A percentile compares a stretch with the other conserved stretches of the same genome.
phyloP scores from a whole-genome alignment of 352 stramenopile species.

The Plasmopara muralis region DNA sequence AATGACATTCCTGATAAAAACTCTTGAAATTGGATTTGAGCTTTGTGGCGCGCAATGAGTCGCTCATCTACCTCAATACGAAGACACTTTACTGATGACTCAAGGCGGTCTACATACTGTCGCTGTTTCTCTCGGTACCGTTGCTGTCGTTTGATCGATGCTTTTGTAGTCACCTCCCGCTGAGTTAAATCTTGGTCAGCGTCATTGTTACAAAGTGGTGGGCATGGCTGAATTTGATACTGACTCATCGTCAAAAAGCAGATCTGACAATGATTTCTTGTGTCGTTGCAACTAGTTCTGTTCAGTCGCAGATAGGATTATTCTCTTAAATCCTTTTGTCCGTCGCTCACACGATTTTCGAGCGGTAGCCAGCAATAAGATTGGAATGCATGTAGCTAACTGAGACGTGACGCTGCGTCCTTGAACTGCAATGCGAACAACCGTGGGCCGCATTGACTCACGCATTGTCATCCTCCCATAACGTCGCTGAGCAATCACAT shows the following conservation, averaged over 20 bases:
- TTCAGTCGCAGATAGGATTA: constrained; percentile 9
- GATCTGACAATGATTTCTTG: constrained; percentile 12
- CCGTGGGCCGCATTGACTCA: neutral
- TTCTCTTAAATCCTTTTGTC: constrained; percentile 1
- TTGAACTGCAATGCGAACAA: constrained; percentile 4
- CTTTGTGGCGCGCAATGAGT: constrained; percentile 3
- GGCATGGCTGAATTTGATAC: neutral
- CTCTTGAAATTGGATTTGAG: neutral
- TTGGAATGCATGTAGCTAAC: neutral
- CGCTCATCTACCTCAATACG: constrained; percentile 18
- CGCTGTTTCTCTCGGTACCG: constrained; percentile 22
- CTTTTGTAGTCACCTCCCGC: neutral
- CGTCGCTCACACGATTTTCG: neutral
- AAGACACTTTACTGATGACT: constrained; percentile 16
- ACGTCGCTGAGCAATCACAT: neutral
- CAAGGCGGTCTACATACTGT: constrained; percentile 10
- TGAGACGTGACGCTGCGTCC: constrained; percentile 3
- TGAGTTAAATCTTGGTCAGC: neutral
- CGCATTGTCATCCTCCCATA: neutral
- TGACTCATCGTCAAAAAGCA: constrained; percentile 1
- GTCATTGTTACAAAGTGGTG: neutral
- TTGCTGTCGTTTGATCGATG: constrained; percentile 13
- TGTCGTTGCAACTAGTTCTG: constrained; percentile 2
- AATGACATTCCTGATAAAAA: neutral
- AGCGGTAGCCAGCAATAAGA: constrained; percentile 2